Conservation (phyloP, 106 monocot species). For the Allium cepa region DNA sequence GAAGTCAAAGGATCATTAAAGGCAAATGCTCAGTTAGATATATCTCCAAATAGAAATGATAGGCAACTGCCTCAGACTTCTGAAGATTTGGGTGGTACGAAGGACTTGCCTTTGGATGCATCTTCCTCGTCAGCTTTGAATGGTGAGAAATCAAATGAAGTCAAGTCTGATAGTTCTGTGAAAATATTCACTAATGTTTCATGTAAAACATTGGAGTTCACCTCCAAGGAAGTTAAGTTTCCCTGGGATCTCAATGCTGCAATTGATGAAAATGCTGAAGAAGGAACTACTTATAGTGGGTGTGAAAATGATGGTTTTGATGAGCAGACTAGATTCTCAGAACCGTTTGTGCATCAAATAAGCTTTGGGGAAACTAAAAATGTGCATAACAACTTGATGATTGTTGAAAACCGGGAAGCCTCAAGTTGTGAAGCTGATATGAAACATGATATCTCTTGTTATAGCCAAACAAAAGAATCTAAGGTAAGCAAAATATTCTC, state of each 20-base stretch:
- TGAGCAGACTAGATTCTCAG: neutral
- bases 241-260: slow-evolving; percentile 85
- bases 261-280: slow-evolving; percentile 37
- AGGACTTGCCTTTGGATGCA: slow-evolving; percentile 8
- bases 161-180: slow-evolving; percentile 4
- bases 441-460: slow-evolving; percentile 7
- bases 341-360: neutral
- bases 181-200: slow-evolving; percentile 10
- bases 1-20: slow-evolving; percentile 14
- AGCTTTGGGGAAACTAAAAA: slow-evolving; percentile 8
- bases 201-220: slow-evolving; percentile 4
- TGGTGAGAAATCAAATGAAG: slow-evolving; percentile 11
- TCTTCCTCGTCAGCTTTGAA: slow-evolving; percentile 6
- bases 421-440: slow-evolving; percentile 5
- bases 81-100: slow-evolving; percentile 12
- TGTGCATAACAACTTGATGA: neutral
- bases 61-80: neutral
- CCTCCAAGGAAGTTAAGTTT: slow-evolving; percentile 40
- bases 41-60: neutral
- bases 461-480: slow-evolving; percentile 11
- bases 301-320: slow-evolving; percentile 10
- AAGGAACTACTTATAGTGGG: neutral
- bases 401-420: neutral
- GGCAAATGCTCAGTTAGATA: neutral
- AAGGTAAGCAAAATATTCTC: slow-evolving; percentile 3